Evolutionary conservation across 257 asterid species (phyloP), one percentile per base, ranked within the genome.

Genomic region (Anisodus tanguticus): DNA sequence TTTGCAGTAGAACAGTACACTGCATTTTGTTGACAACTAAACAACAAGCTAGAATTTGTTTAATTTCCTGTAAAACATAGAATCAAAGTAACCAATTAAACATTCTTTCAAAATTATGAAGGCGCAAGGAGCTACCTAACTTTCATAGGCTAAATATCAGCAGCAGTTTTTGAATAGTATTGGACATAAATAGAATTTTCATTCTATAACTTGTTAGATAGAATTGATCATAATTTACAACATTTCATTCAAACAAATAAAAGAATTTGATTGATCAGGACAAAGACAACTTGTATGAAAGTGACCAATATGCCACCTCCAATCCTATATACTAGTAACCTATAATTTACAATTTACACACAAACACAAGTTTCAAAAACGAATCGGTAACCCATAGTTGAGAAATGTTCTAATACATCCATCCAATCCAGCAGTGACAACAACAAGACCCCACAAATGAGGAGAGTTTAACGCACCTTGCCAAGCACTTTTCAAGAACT

Each of bases 341-440:
- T 69, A 68, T 68, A 76, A 22, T 51, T 66, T 31, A 66, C 9
- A 62, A 19, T 72, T 13, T 37, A 45, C 57, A 60, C 17, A 9
- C 71, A 53, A 15, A 19, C 2, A 16, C 9, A 3, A n/a, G 16
- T 78, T 79, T 94, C 93, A 93, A 72, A 93, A 90, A 54, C 93
- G 90, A 8, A 93, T 85, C 10, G 98, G 98, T 86, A 95, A 85
- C 60, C 98, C 98, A 62, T 95, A 90, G 41, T 95, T 95, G 74
- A 95, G 97, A 90, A 93, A 95, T 43, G 98, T 93, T 83, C 95
- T 89, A 71, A 95, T 95, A 85, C 97, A 90, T 15, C 98, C 98
- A 79, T 95, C 98, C 98, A 90, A 92, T 16, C 98, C 98, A n/a
- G 96, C 98, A 22, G 97, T 95, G 3, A 95, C 98, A 15, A 93